Evolutionary conservation across 371 early-diverging fungal species (phyloP), one percentile per base, ranked within the genome.

Genomic region (Rhizomucor pusillus): DNA sequence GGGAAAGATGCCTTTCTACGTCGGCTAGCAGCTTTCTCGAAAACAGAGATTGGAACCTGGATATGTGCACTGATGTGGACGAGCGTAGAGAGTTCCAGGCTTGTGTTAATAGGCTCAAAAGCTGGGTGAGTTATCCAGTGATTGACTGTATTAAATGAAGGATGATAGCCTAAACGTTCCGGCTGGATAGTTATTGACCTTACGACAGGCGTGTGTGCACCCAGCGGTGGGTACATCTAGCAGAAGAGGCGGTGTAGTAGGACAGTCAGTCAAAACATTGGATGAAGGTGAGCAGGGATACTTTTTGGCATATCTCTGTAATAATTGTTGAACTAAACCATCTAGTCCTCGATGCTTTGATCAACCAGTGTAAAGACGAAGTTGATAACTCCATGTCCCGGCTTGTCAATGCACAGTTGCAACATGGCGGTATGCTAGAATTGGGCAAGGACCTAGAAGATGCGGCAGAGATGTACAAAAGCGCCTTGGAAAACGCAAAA

Each of bases 311-410:
- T 40, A 3, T 14, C 19, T 2, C 12, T 22, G 25, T 54, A 50
- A 36, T 16, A 24, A 29, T 55, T 19, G 12, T 50, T 50, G n/a
- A 44, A 14, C n/a, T 37, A 44, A 14, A 29, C 29, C 5, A 29
- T 4, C 1, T 16, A 58, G 87, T 86, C 1, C 63, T 86, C 44
- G 62, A 71, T 33, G 51, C 67, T 13, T 77, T 86, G 81, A 50
- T 70, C 12, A 54, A 60, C 16, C 73, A 75, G 39, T 63, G 63
- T 14, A 59, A 43, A 34, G 66, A 66, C n/a, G 54, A 54, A n/a
- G 23, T 66, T 9, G 59, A 66, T 7, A 48, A 54, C 6, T 49
- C 59, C 7, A 37, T 47, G n/a, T 10, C 39, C 13, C 40, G 20
- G 6, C 29, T 68, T 22, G 58, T 60, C 19, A 24, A 37, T 19